Evolutionary conservation across 768 basidiomycete species (phyloP), one percentile per base, ranked within the genome.

Genomic region (Mycena latifolia): DNA sequence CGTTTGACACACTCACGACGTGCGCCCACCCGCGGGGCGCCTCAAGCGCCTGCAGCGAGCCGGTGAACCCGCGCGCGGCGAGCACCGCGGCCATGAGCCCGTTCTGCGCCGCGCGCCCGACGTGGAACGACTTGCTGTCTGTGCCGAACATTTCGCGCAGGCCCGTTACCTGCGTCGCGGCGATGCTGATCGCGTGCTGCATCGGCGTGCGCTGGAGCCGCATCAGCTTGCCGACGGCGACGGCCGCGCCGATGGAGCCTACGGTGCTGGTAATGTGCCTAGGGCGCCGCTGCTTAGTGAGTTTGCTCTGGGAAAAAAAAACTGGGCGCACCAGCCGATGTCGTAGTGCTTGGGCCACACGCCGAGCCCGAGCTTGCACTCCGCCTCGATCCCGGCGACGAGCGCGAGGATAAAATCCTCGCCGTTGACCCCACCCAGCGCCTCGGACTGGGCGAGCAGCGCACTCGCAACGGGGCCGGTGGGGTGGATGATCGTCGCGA

Each of bases 301-400:
- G 35, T 17, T 15, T 14, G 20, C 7, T n/a, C 11, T n/a, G 41
- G 31, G 37, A 8, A 37, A 35, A 7, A 39, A n/a, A 28, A 52
- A 63, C 2, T 2, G 45, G n/a, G 47, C 56, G 5, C 20, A 63
- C 73, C 73, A 74, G 28, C 73, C 73, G 29, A 74, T 64, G 24
- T 74, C 73, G 55, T 74, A 74, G 54, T 74, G 73, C 43, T 69
- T 47, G 15, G 73, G 73, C 64, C 66, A 74, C 0, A 74, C 73
- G 4, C 69, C 63, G 14, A 72, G 47, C 5, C 71, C 73, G 46
- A 74, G 69, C 55, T 74, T 74, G 55, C 71, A 67, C 39, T 73
- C 70, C 3, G 66, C 72, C 61, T 73, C 72, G 50, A 73, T 71
- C 14, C 72, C 72, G 17, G 69, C 71, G 15, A 73, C 66, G 45